Conservation (phyloP, 179 eudicot genomes). For the Beta macrorhiza region DNA sequence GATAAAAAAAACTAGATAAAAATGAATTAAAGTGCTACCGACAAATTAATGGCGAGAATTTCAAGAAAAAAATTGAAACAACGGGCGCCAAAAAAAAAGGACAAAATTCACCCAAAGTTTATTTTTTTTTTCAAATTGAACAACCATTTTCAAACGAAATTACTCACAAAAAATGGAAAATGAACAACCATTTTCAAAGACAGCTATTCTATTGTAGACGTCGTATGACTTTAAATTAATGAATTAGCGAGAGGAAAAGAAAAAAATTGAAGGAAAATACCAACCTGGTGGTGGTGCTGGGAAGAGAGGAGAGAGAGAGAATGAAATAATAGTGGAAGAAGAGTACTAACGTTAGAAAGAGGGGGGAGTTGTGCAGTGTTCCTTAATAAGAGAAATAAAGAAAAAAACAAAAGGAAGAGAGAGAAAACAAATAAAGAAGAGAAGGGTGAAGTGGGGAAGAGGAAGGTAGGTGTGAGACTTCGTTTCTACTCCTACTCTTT, state of each 20-base stretch:
- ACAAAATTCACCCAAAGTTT: not conserved
- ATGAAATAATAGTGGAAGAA: not conserved
- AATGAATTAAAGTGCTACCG: not conserved
- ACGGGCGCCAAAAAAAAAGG: conserved; percentile 18
- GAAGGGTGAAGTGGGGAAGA: conserved; percentile 23
- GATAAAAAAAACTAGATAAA: too few species aligned
- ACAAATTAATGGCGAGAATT: not conserved
- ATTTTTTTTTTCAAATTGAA: too few species aligned
- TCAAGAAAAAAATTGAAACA: not conserved
- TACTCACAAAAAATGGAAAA: too few species aligned
- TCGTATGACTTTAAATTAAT: too few species aligned
- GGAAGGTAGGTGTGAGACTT: conserved; percentile 35
- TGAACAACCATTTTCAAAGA: too few species aligned
- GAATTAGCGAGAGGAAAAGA: too few species aligned
- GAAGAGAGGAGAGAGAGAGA: not conserved
- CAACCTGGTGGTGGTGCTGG: not conserved
- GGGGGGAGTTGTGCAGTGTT: not conserved
- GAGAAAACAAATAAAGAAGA: not conserved
- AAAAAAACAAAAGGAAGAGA: not conserved
- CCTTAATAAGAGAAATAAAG: conserved; percentile 12
- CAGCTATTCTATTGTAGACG: too few species aligned
- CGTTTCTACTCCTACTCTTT: not conserved
- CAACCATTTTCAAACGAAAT: too few species aligned
- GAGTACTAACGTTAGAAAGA: conserved; percentile 5
- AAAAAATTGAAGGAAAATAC: not conserved